Evolutionary conservation across 2,329 filamentous ascomycete species (phyloP).

Genomic region (Pseudocercospora fijiensis): DNA sequence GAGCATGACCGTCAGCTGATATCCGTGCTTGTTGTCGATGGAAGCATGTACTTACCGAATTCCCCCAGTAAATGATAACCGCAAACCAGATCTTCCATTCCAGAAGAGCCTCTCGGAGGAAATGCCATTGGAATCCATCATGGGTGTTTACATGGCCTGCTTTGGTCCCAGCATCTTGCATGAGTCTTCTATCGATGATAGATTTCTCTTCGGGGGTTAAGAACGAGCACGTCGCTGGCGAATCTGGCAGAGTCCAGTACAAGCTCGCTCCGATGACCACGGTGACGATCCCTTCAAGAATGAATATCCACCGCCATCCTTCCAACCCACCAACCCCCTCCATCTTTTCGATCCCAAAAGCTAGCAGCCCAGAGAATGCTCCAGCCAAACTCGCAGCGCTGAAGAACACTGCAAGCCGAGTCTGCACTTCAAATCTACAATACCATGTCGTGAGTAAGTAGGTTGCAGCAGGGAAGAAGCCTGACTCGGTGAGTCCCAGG

Average conservation of each 20-base stretch:
- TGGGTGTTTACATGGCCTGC: constrained; percentile 42
- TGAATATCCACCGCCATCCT: constrained; percentile 34
- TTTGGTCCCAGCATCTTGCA: constrained; percentile 18
- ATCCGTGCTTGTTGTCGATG: no score
- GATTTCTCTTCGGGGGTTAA: constrained; percentile 48
- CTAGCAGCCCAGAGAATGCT: constrained; percentile 54
- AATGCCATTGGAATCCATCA: constrained; percentile 31
- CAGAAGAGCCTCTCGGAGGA: constrained; percentile 17
- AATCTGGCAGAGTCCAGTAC: constrained; percentile 57
- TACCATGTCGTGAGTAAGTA: constrained; percentile 48
- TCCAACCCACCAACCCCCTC: constrained; percentile 33
- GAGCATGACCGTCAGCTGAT: no score
- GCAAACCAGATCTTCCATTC: constrained; percentile 51
- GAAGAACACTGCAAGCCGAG: constrained; percentile 50
- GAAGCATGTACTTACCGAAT: constrained; percentile 43
- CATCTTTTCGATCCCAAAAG: constrained; percentile 43
- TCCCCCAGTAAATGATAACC: constrained; percentile 34
- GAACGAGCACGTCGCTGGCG: constrained; percentile 57
- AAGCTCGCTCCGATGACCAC: constrained; percentile 45
- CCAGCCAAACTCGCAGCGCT: constrained; percentile 51
- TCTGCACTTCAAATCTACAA: constrained; percentile 46
- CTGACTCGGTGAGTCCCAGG: constrained; percentile 25
- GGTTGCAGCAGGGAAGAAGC: constrained; percentile 26
- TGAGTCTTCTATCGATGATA: constrained; percentile 45
- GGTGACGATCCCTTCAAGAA: constrained; percentile 28